phyloP scores from a whole-genome alignment of 305 asterid genomes.

The Nicotiana rustica region DNA sequence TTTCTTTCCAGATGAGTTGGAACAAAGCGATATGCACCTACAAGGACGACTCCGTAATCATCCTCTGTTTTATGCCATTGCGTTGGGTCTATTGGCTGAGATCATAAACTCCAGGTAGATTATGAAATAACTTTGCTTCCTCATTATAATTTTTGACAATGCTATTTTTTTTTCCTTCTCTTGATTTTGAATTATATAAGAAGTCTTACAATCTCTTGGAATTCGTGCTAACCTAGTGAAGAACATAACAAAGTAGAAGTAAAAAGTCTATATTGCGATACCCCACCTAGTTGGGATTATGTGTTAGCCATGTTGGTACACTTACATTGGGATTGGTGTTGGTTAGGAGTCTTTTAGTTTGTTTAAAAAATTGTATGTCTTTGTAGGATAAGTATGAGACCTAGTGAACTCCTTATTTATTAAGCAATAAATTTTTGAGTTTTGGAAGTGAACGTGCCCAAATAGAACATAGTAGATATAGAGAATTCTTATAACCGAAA shows the following conservation, averaged over 20 bases:
- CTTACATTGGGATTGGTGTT: constrained; percentile 10
- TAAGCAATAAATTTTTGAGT: neutral
- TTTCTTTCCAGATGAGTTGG: constrained; percentile 34
- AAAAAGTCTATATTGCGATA: neutral
- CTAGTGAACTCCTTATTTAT: constrained; percentile 19
- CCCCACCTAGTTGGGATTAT: neutral
- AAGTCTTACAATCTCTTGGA: neutral
- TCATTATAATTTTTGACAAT: neutral
- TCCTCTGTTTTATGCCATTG: constrained; percentile 89
- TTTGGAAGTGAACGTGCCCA: neutral
- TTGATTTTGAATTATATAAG: constrained; percentile 24
- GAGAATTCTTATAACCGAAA: neutral
- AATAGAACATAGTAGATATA: neutral
- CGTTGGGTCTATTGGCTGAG: constrained; percentile 93
- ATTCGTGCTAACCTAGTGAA: constrained; percentile 4
- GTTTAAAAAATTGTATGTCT: neutral
- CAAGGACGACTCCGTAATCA: constrained; percentile 67
- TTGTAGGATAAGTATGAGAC: neutral
- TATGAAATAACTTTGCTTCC: neutral
- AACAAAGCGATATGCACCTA: constrained; percentile 41
- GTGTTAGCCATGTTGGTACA: neutral
- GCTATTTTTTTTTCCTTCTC: neutral
- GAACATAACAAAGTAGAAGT: neutral
- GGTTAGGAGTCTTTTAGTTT: neutral
- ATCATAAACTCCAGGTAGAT: constrained; percentile 92